These are phyloP conservation scores for Fistulinella cinereoalba DNA, from an alignment of 1,284 basidiomycete species.

Conservation along the genomic window DNA sequence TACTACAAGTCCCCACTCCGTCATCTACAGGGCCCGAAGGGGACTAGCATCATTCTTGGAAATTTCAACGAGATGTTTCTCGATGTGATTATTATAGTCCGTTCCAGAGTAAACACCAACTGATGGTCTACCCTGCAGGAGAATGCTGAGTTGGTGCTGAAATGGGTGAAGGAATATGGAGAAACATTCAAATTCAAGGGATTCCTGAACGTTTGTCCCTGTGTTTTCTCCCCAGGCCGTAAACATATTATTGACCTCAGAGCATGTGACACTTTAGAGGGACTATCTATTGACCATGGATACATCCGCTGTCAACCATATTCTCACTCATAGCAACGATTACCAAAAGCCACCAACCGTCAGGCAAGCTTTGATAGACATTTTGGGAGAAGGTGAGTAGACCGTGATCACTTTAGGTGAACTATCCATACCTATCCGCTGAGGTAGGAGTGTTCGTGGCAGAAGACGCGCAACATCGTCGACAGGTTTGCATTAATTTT, in stretches of 20 bases:
- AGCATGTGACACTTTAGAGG: slow-evolving; percentile 7
- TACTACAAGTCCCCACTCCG: background rate
- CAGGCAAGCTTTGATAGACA: slow-evolving; percentile 17
- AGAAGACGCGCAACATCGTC: slow-evolving; percentile 23
- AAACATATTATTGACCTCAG: background rate
- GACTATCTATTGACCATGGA: slow-evolving; percentile 33
- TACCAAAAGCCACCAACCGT: slow-evolving; percentile 34
- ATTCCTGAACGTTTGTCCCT: slow-evolving; percentile 15
- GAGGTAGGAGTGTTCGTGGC: slow-evolving; percentile 14
- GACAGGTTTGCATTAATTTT: slow-evolving; percentile 17
- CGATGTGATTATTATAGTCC: no score
- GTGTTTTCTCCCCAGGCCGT: background rate
- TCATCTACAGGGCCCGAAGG: no score
- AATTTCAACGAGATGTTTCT: no score
- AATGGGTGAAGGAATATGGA: slow-evolving; percentile 55
- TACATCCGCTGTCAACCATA: slow-evolving; percentile 36
- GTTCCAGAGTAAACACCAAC: no score
- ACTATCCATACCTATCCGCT: background rate
- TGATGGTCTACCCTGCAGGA: no score
- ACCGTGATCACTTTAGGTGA: background rate
- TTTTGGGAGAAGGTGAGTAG: slow-evolving; percentile 33
- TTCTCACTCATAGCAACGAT: slow-evolving; percentile 35
- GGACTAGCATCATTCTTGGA: no score
- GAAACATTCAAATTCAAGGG: slow-evolving; percentile 45
- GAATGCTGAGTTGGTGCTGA: background rate